These are phyloP conservation scores for Nectriaceae sp. DNA, from an alignment of 2,329 filamentous ascomycete species.

Conservation along the genomic window DNA sequence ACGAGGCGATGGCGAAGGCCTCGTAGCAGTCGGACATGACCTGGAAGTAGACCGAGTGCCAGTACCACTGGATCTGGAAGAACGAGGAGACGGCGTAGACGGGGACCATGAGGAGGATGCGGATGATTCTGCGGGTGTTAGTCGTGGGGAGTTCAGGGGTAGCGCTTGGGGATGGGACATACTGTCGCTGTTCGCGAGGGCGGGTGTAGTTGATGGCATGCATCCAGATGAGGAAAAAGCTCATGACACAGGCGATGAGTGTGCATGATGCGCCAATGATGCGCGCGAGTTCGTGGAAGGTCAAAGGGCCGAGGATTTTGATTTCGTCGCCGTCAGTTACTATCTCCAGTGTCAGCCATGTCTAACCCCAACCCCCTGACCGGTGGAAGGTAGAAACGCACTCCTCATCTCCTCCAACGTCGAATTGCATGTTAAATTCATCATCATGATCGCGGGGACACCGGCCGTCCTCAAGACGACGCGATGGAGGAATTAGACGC, in stretches of 20 bases:
- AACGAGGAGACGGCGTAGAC: conserved; percentile 76
- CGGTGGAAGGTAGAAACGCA: conserved; percentile 24
- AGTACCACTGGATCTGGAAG: conserved; percentile 73
- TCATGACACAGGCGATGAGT: conserved; percentile 52
- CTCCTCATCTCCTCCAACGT: conserved; percentile 47
- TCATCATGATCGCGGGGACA: conserved; percentile 13
- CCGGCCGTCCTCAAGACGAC: neutral
- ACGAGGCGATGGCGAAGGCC: conserved; percentile 84
- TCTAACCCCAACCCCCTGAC: neutral
- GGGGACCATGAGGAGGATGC: conserved; percentile 86
- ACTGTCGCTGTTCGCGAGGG: conserved; percentile 61
- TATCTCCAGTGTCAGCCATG: neutral
- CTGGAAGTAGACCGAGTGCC: conserved; percentile 77
- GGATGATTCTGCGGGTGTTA: conserved; percentile 66
- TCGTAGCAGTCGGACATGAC: conserved; percentile 85
- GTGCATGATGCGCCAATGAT: conserved; percentile 52
- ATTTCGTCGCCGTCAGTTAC: conserved; percentile 10
- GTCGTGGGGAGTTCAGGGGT: neutral
- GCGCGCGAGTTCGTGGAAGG: conserved; percentile 57
- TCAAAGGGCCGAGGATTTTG: conserved; percentile 47
- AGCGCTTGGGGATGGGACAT: conserved; percentile 22
- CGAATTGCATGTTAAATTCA: conserved; percentile 45
- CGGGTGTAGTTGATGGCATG: conserved; percentile 64
- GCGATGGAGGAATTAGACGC: neutral
- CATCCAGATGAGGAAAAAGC: conserved; percentile 58